A percentile compares a stretch with the other conserved stretches of the same genome.
Conservation (phyloP, 2,329 filamentous ascomycete genomes). For the Xylariaceae sp. region DNA sequence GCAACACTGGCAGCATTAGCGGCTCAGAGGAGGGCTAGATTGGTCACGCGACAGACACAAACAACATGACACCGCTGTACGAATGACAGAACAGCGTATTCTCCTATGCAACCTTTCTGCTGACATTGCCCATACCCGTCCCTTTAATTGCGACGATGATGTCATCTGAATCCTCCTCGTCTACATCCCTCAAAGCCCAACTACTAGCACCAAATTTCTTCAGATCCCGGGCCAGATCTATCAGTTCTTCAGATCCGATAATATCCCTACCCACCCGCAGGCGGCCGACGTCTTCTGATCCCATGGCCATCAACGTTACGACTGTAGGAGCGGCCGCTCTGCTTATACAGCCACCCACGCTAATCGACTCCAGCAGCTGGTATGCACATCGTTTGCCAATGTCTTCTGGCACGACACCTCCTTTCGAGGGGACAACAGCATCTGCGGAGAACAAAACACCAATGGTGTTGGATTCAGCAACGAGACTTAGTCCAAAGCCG, state of each 20-base stretch:
- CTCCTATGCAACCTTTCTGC: slow-evolving; percentile 70
- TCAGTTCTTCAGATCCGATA: slow-evolving; percentile 72
- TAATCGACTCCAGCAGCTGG: slow-evolving; percentile 80
- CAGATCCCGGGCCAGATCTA: slow-evolving; percentile 79
- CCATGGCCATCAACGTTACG: slow-evolving; percentile 94
- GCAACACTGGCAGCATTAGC: slow-evolving; percentile 51
- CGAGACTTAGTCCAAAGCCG: slow-evolving; percentile 84
- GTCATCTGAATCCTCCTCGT: slow-evolving; percentile 63
- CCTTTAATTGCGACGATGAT: slow-evolving; percentile 90
- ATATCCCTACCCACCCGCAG: slow-evolving; percentile 78
- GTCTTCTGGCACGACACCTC: slow-evolving; percentile 84
- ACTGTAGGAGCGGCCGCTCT: slow-evolving; percentile 68
- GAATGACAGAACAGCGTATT: slow-evolving; percentile 27
- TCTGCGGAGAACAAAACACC: slow-evolving; percentile 88
- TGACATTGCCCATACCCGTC: slow-evolving; percentile 88
- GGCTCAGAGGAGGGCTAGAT: slow-evolving; percentile 39
- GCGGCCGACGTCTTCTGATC: slow-evolving; percentile 88
- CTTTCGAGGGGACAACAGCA: slow-evolving; percentile 67
- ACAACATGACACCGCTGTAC: slow-evolving; percentile 23
- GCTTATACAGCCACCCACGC: slow-evolving; percentile 77
- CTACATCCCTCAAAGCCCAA: slow-evolving; percentile 80
- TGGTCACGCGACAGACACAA: slow-evolving; percentile 26
- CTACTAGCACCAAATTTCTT: slow-evolving; percentile 84
- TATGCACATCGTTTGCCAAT: slow-evolving; percentile 84
- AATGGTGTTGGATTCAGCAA: slow-evolving; percentile 81